Base-by-base conservation (phyloP, 2,329 filamentous ascomycete genomes). In the Colletotrichum caudatum region DNA sequence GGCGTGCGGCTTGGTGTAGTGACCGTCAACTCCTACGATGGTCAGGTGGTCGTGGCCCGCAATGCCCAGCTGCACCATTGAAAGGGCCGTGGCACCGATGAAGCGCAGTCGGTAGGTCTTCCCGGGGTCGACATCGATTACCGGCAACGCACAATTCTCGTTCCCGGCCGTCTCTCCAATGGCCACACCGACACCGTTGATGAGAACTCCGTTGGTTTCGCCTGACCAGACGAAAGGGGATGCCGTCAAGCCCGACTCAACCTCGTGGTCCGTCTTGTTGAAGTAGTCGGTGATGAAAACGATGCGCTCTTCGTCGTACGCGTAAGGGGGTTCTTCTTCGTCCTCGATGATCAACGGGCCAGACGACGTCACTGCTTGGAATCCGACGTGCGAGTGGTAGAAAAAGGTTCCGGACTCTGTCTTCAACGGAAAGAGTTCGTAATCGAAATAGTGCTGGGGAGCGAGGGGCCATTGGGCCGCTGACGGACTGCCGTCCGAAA, bases 401-500 rank as follows among this genome's bases (percentile, higher is more conserved):
- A 90, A 92, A 76, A 91, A 92, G 0, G 89, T 89, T 5, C 90
- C 91, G 0, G 88, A 86, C 65, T 89, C 85, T 7, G 85, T 86
- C 1, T 77, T 54, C 4, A 86, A 78, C 0, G 88, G 85, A 20
- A 83, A 83, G 4, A 92, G 80, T 75, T 92, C 89, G 76, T 92
- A 92, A 80, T 92, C 91, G 78, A 92, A 92, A 79, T 88, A 92
- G 70, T 88, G 84, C 0, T 82, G 79, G 0, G 89, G 84, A 0
- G 88, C 85, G 48, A 92, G 91, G 0, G 90, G 89, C 90, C 90
- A 93, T 74, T 92, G 90, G 23, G 85, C 85, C 2, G 87, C 89
- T 39, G 83, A 78, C 0, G 90, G 88, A 0, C 88, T 85, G 5
- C 91, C 90, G 74, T 92, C 91, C 1, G 89, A 88, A 78, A 91